These are phyloP conservation scores for Plasmodium inui DNA, from an alignment of 169 alveolate genomes.

Conservation along the genomic window DNA sequence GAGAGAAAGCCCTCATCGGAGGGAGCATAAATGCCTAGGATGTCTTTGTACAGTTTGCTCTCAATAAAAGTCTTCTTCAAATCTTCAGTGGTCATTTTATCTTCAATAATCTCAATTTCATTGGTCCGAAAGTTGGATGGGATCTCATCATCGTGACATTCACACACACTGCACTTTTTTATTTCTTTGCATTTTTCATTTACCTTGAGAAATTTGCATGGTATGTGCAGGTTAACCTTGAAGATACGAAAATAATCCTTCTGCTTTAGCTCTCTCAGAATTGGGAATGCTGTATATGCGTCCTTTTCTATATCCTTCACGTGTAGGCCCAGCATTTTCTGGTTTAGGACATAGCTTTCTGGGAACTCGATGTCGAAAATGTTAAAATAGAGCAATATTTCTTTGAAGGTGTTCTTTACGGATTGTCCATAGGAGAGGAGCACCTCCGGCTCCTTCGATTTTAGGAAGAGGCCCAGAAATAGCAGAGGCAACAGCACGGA, in stretches of 20 bases:
- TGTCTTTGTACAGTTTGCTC: constrained; percentile 50
- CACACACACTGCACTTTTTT: constrained; percentile 66
- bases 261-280: constrained; percentile 39
- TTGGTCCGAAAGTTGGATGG: constrained; percentile 50
- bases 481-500: not conserved
- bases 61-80: constrained; percentile 56
- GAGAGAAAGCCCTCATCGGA: constrained; percentile 46
- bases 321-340: constrained; percentile 25
- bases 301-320: constrained; percentile 51
- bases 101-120: constrained; percentile 50
- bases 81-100: constrained; percentile 38
- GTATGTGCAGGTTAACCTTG: constrained; percentile 38
- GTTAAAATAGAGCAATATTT: constrained; percentile 32
- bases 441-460: not conserved
- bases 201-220: constrained; percentile 17
- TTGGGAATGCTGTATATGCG: constrained; percentile 14
- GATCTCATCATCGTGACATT: constrained; percentile 46
- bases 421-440: not conserved
- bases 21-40: constrained; percentile 40
- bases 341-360: constrained; percentile 1
- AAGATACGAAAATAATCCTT: constrained; percentile 61
- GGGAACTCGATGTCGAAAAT: constrained; percentile 43
- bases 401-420: not conserved
- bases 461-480: not conserved
- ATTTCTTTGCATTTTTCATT: constrained; percentile 56